Conservation (phyloP, 1,139 yeast genomes). For the Hansenula lynferdii region DNA sequence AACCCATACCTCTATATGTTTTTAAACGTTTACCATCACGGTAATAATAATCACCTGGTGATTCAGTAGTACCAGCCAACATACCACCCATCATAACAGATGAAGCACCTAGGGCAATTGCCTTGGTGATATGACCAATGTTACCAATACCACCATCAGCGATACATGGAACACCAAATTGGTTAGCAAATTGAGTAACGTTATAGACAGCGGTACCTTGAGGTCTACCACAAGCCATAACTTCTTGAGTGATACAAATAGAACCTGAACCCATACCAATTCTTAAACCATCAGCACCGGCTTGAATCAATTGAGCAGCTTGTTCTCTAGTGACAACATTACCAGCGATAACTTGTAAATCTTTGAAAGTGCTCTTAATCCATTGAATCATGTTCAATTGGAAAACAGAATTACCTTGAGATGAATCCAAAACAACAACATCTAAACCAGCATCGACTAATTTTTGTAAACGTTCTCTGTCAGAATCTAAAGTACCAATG, state of each 20-base stretch:
- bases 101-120: constrained; percentile 95
- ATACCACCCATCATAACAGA: constrained; percentile 99
- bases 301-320: constrained; percentile 92
- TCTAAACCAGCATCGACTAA: constrained; percentile 97
- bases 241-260: constrained; percentile 98
- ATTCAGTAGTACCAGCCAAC: constrained; percentile 97
- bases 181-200: constrained; percentile 82
- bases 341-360: constrained; percentile 91
- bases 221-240: constrained; percentile 99
- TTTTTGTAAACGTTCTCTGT: constrained; percentile 75
- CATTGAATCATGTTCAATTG: constrained; percentile 91
- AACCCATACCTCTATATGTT: constrained; percentile 99
- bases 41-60: constrained; percentile 98
- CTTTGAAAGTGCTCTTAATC: constrained; percentile 78
- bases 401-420: constrained; percentile 96
- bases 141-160: constrained; percentile 99
- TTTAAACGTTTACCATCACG: constrained; percentile 98
- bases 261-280: constrained; percentile 99
- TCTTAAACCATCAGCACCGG: constrained; percentile 98
- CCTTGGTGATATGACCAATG: constrained; percentile 98
- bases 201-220: constrained; percentile 96
- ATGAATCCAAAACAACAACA: constrained; percentile 92
- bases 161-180: constrained; percentile 92
- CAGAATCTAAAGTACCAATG: constrained; percentile 89
- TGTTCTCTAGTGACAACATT: constrained; percentile 99